Evolutionary conservation across 2,329 filamentous ascomycete species (phyloP), one percentile per base, ranked within the genome.

Genomic region (Exophiala sideris): DNA sequence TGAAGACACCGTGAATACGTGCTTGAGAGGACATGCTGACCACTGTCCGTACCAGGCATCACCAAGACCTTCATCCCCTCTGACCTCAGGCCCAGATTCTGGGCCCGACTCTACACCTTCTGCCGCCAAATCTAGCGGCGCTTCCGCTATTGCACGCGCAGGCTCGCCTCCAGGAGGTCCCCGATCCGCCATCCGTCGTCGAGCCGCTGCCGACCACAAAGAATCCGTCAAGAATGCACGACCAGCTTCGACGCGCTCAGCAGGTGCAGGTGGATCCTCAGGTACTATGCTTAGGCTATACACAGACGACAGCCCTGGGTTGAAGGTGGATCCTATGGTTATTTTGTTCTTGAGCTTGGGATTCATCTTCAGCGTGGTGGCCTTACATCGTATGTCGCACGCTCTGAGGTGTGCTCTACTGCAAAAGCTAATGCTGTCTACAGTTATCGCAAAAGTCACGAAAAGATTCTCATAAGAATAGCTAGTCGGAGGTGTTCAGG

Each of bases 241-340:
- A 65, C 94, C 94, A 47, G 89, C 86, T 72, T 95, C 89, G 78
- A 99, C 94, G 63, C 84, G 94, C 67, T 86, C 92, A 36, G 94
- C 94, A 33, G 94, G 94, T 65, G 94, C 94, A 14, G 94, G 94
- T 64, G 94, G 94, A 63, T 96, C 91, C 71, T 95, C 88, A 74
- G 95, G 90, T 78, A 99, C 94, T 49, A 99, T 99, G 94, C 81
- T 99, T 79, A 92, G 91, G 75, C 86, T 99, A 41, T 99, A 99
- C 84, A 99, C 94, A 54, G 94, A 99, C 71, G 94, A 99, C 79
- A 95, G 89, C 62, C 94, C 94, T 55, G 94, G 94, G 59, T 80
- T 99, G 67, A 96, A 96, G 80, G 94, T 99, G 62, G 94, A 99
- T 73, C 94, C 94, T 18, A 94, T 99, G 56, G 91, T 99, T 63